Conservation (phyloP, 2,329 filamentous ascomycete genomes). For the Rutstroemia sp. region DNA sequence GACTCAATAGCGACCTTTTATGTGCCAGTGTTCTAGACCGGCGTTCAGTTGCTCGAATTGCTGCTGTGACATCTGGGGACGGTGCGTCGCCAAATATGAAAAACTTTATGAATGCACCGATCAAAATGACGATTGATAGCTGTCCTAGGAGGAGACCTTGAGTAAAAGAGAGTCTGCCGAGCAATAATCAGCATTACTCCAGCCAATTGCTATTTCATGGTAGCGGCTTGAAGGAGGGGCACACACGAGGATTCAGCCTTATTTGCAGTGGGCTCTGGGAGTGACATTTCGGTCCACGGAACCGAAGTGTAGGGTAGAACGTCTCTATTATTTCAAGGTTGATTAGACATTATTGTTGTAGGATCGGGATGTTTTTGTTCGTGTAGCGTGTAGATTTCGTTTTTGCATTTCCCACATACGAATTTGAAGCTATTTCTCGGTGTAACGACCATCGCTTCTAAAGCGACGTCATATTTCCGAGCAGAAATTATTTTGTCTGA, state of each 20-base stretch:
- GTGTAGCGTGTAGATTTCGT: background rate
- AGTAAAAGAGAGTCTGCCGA: constrained; percentile 74
- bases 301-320: background rate
- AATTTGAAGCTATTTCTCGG: no score
- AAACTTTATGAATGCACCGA: constrained; percentile 97
- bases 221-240: constrained; percentile 6
- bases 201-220: background rate
- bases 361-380: background rate
- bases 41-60: constrained; percentile 66
- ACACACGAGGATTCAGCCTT: constrained; percentile 36
- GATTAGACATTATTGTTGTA: background rate
- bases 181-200: background rate
- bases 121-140: constrained; percentile 80
- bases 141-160: constrained; percentile 92
- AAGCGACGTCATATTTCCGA: no score
- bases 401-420: background rate
- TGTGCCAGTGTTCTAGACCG: constrained; percentile 69
- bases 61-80: constrained; percentile 71
- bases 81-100: constrained; percentile 98
- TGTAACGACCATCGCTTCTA: no score
- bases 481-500: no score
- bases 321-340: background rate
- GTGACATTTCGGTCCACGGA: background rate
- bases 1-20: constrained; percentile 62
- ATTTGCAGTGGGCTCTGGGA: constrained; percentile 1